Percentiles rank a stretch among this genome's conserved stretches.
Conservation (phyloP, 257 asterid species). For the Jaltomata sinuosa region DNA sequence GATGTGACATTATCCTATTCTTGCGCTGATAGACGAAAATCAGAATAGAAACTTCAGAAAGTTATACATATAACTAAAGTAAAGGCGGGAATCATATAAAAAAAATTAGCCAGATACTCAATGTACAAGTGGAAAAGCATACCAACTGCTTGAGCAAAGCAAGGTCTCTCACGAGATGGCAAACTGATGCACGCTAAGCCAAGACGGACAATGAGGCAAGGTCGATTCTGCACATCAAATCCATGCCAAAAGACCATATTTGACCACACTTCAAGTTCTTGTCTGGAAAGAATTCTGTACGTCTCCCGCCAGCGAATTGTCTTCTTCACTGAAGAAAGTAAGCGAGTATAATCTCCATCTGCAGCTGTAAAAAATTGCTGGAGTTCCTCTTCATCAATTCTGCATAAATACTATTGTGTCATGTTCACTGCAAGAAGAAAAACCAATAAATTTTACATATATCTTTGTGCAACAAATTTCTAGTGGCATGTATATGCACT, state of each 20-base stretch:
- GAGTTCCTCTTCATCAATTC: conserved; percentile 62
- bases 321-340: conserved; percentile 62
- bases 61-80: background rate
- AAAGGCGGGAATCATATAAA: background rate
- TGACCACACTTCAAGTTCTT: conserved; percentile 90
- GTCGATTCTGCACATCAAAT: conserved; percentile 51
- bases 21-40: background rate
- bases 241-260: conserved; percentile 94
- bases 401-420: conserved; percentile 34
- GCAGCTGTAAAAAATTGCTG: conserved; percentile 66
- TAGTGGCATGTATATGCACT: background rate
- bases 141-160: conserved; percentile 93
- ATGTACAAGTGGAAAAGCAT: conserved; percentile 18
- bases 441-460: background rate
- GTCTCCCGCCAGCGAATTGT: conserved; percentile 90
- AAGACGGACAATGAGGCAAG: conserved; percentile 83
- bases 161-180: conserved; percentile 65
- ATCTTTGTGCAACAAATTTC: background rate
- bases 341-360: conserved; percentile 51
- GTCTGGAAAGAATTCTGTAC: conserved; percentile 65
- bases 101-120: background rate
- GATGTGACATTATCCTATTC: background rate
- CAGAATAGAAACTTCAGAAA: background rate
- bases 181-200: conserved; percentile 67
- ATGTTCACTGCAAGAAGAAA: conserved; percentile 16